Evolutionary conservation across 345 rosid species (phyloP), one percentile per base, ranked within the genome.

Genomic region (Rhodamnia rubescens): DNA sequence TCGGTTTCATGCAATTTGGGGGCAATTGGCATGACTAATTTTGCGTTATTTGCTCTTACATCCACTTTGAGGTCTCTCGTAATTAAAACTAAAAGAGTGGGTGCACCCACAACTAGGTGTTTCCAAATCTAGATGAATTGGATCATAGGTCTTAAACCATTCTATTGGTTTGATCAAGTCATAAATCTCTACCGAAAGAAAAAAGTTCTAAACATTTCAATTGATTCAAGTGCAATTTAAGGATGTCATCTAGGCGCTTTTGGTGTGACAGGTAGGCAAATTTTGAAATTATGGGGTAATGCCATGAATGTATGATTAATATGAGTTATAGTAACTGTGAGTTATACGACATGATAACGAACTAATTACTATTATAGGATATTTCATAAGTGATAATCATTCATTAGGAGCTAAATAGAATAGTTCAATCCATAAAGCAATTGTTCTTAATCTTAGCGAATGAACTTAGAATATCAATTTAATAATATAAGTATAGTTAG

Each of bases 141-240:
- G 11, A 61, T 0, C 57, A 15, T 16, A 0, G 2, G 42, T 61
- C 42, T 27, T 2, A 2, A 61, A 21, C 3, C 3, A 1, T 54
- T 54, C 5, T 3, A 53, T 53, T 20, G 9, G 26, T 54, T 20
- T 54, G 24, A 20, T 8, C 57, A 54, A 54, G 24, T 20, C 24
- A 20, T 54, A 54, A 54, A 20, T 3, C 21, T 53, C 18, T 18
- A 53, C 8, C 1, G 11, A 8, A 47, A 47, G 2, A 16, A 53
- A 15, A 53, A 16, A 54, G 24, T 54, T 53, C 6, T 53, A 6
- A 53, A 53, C 21, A 6, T 53, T 53, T 54, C 24, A 54, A 7
- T 20, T 20, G 8, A 1, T 54, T 7, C 22, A 21, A 18, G 56
- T 20, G 56, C 56, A 53, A 53, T 18, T 53, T 53, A 53, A 53